phyloP scores from a whole-genome alignment of 2,329 filamentous ascomycete species.

The Penicillium polonicum region DNA sequence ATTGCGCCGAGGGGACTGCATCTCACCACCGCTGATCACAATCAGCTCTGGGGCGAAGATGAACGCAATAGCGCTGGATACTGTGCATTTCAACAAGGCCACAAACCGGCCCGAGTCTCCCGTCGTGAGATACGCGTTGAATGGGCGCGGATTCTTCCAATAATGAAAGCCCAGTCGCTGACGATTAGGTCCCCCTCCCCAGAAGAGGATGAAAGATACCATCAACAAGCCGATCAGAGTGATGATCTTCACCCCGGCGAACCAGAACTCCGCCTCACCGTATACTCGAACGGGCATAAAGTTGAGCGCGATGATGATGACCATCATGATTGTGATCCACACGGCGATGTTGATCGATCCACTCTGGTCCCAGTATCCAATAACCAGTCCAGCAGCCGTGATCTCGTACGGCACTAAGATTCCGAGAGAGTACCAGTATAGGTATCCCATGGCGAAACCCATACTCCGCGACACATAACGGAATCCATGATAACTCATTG shows the following conservation, averaged over 20 bases:
- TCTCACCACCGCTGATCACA: slow-evolving; percentile 58
- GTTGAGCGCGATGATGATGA: slow-evolving; percentile 56
- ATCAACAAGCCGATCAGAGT: slow-evolving; percentile 53
- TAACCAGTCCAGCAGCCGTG: slow-evolving; percentile 64
- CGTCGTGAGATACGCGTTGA: slow-evolving; percentile 49
- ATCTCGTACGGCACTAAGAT: slow-evolving; percentile 59
- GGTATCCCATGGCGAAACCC: slow-evolving; percentile 45
- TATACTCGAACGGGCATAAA: slow-evolving; percentile 51
- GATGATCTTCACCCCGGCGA: slow-evolving; percentile 52
- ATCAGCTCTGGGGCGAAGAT: slow-evolving; percentile 57
- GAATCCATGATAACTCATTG: slow-evolving; percentile 46
- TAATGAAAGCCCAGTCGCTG: slow-evolving; percentile 54
- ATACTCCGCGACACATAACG: slow-evolving; percentile 45
- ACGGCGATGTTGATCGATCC: slow-evolving; percentile 44
- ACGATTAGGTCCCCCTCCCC: slow-evolving; percentile 54
- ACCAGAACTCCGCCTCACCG: slow-evolving; percentile 57
- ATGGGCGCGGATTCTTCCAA: slow-evolving; percentile 50
- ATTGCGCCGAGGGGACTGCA: slow-evolving; percentile 58
- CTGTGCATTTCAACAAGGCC: slow-evolving; percentile 52
- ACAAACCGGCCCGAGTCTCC: slow-evolving; percentile 54
- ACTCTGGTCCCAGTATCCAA: slow-evolving; percentile 58
- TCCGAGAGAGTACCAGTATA: slow-evolving; percentile 50
- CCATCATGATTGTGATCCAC: slow-evolving; percentile 58
- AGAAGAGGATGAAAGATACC: slow-evolving; percentile 56
- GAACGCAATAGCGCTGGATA: slow-evolving; percentile 55